phyloP scores from a whole-genome alignment of 108 stramenopile species.

The Licmophora abbreviata region DNA sequence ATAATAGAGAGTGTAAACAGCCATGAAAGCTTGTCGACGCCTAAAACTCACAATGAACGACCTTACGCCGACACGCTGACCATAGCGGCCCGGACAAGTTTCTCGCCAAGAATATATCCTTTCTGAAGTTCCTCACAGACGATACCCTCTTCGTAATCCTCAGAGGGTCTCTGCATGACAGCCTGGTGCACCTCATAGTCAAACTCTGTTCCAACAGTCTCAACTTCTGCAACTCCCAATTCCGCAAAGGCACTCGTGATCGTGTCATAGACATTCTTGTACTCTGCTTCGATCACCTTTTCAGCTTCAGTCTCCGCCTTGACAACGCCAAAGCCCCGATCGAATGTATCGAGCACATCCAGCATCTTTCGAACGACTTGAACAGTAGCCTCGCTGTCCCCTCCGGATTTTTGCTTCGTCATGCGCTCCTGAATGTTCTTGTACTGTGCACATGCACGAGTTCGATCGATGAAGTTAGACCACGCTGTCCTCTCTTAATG shows the following conservation, averaged over 20 bases:
- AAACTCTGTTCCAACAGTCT: slow-evolving; percentile 80
- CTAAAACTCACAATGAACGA: not conserved
- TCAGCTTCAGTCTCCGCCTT: slow-evolving; percentile 52
- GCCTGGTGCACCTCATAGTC: slow-evolving; percentile 85
- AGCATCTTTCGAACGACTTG: slow-evolving; percentile 53
- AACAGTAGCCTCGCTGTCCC: slow-evolving; percentile 44
- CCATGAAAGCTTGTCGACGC: no score
- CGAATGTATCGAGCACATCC: slow-evolving; percentile 71
- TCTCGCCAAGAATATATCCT: slow-evolving; percentile 66
- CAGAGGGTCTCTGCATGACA: slow-evolving; percentile 69
- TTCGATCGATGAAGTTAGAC: not conserved
- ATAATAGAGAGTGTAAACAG: no score
- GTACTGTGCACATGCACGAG: slow-evolving; percentile 19
- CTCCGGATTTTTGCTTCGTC: slow-evolving; percentile 36
- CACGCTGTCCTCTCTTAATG: not conserved
- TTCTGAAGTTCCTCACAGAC: slow-evolving; percentile 83
- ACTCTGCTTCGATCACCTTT: slow-evolving; percentile 53
- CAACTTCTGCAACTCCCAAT: slow-evolving; percentile 71
- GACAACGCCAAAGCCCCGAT: slow-evolving; percentile 68
- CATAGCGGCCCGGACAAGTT: slow-evolving; percentile 79
- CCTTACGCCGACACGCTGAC: slow-evolving; percentile 73
- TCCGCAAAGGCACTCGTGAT: slow-evolving; percentile 53
- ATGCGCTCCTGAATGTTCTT: slow-evolving; percentile 61
- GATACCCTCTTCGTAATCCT: slow-evolving; percentile 79
- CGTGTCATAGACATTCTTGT: slow-evolving; percentile 53